Conservation (phyloP, 1,284 basidiomycete genomes). For the Marasmius sp. region DNA sequence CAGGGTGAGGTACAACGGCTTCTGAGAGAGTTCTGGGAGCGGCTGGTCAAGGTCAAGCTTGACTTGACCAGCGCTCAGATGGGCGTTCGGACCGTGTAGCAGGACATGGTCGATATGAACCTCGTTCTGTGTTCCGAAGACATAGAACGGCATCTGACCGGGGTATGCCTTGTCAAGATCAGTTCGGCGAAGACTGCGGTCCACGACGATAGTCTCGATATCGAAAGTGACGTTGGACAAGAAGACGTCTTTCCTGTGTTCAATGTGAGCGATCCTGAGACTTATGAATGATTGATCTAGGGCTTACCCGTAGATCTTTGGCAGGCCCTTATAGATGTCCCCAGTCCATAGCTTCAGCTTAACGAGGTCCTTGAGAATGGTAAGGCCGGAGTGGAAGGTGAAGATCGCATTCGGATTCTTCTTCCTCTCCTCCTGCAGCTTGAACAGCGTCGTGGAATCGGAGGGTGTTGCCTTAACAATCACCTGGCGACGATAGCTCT, state of each 20-base stretch:
- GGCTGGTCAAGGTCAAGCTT: background rate
- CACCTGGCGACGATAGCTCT: slow-evolving; percentile 37
- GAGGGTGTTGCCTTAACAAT: slow-evolving; percentile 34
- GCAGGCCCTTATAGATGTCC: slow-evolving; percentile 17
- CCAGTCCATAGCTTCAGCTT: slow-evolving; percentile 17
- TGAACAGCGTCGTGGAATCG: slow-evolving; percentile 8
- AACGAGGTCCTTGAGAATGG: slow-evolving; percentile 20
- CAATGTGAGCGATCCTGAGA: background rate
- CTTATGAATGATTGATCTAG: background rate
- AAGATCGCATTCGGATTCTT: slow-evolving; percentile 23
- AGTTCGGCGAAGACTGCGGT: slow-evolving; percentile 22
- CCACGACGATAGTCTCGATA: slow-evolving; percentile 28
- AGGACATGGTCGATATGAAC: slow-evolving; percentile 41
- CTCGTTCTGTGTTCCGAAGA: slow-evolving; percentile 35
- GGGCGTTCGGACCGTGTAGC: slow-evolving; percentile 36
- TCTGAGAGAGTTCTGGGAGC: background rate
- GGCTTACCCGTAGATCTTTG: background rate
- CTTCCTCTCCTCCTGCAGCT: slow-evolving; percentile 19
- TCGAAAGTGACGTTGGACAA: slow-evolving; percentile 20
- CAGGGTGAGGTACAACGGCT: background rate
- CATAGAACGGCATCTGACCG: slow-evolving; percentile 38
- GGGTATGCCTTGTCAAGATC: slow-evolving; percentile 32
- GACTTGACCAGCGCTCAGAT: slow-evolving; percentile 33
- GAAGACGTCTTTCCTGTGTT: background rate
- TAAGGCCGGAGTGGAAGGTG: slow-evolving; percentile 17